Evolutionary conservation across 2,329 filamentous ascomycete genomes (phyloP), one percentile per base, ranked within the genome.

Genomic region (Neonectria faginata): DNA sequence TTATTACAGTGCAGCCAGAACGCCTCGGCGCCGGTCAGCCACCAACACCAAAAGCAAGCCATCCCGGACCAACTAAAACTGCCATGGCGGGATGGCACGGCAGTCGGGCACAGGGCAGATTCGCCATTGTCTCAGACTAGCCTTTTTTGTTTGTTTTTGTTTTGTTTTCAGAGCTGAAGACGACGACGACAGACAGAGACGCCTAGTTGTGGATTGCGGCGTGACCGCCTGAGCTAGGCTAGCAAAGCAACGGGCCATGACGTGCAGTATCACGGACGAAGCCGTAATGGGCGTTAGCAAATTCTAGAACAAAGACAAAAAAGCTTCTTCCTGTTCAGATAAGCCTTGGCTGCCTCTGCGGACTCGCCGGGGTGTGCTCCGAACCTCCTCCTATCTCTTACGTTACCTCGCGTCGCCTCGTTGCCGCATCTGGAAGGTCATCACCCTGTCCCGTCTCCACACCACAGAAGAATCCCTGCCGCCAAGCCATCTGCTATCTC

Each of bases 401-500:
- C 27, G 14, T 22, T 39, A 27, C 36, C 47, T 52, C 33, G 57
- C 47, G 33, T n/a, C n/a, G 31, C 31, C 29, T 29, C 44, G n/a
- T 44, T 61, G 22, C 59, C 52, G 14, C 18, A 56, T 61, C 22
- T 45, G 59, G 59, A 61, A 61, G 59, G 59, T 61, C 59, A 45
- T 54, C 29, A 29, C 29, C 9, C 9, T 29, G 29, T 8, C 29
- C 36, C 36, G 16, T 14, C 36, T 39, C 20, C n/a, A 53, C 22
- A 25, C 44, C n/a, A 41, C 6, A 41, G n/a, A 25, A 25, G 25
- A 12, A 12, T 14, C 18, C 18, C 33, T 41, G 12, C 14, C 3
- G 14, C 22, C 25, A 67, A 64, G 27, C 47, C n/a, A 48, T 65
- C 66, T 60, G 22, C 52, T 61, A 69, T 71, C 69, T 63, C 31